Evolutionary conservation across 1,284 basidiomycete genomes (phyloP).

Genomic region (Marasmius sp.): DNA sequence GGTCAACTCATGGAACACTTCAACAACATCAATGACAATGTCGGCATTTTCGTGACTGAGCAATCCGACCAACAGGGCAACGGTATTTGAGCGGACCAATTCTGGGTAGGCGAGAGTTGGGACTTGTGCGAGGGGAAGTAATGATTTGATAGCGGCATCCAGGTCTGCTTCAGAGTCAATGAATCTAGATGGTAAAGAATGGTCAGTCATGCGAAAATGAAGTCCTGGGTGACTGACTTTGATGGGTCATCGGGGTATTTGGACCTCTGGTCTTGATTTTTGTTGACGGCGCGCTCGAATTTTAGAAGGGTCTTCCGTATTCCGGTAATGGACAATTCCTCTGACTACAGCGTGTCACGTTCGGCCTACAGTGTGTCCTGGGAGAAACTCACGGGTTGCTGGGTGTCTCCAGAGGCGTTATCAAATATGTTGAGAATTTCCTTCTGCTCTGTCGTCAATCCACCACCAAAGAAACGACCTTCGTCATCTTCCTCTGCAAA

Average conservation of each 20-base stretch:
- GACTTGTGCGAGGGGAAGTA: slow-evolving; percentile 88
- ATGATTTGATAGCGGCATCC: slow-evolving; percentile 81
- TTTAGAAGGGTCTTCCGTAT: slow-evolving; percentile 76
- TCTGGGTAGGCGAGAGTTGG: slow-evolving; percentile 88
- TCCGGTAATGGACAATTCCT: slow-evolving; percentile 66
- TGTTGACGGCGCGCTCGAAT: slow-evolving; percentile 87
- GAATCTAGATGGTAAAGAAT: slow-evolving; percentile 59
- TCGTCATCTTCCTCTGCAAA: slow-evolving; percentile 90
- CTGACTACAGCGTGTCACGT: slow-evolving; percentile 43
- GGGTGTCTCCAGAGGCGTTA: slow-evolving; percentile 59
- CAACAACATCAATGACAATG: slow-evolving; percentile 90
- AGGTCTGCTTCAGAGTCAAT: slow-evolving; percentile 98
- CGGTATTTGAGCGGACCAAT: slow-evolving; percentile 74
- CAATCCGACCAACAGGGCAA: slow-evolving; percentile 75
- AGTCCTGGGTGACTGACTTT: slow-evolving; percentile 54
- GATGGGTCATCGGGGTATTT: slow-evolving; percentile 90
- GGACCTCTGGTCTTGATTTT: slow-evolving; percentile 93
- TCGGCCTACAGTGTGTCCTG: slow-evolving; percentile 14
- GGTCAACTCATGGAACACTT: slow-evolving; percentile 90
- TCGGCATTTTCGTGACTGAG: slow-evolving; percentile 93
- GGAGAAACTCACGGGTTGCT: slow-evolving; percentile 43
- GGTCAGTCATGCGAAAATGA: not conserved
- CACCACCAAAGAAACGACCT: slow-evolving; percentile 91
- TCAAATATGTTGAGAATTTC: slow-evolving; percentile 91
- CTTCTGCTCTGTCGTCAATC: slow-evolving; percentile 87